Evolutionary conservation across 805 yeast species (phyloP), one percentile per base, ranked within the genome.

Genomic region (Saturnispora galanensis): DNA sequence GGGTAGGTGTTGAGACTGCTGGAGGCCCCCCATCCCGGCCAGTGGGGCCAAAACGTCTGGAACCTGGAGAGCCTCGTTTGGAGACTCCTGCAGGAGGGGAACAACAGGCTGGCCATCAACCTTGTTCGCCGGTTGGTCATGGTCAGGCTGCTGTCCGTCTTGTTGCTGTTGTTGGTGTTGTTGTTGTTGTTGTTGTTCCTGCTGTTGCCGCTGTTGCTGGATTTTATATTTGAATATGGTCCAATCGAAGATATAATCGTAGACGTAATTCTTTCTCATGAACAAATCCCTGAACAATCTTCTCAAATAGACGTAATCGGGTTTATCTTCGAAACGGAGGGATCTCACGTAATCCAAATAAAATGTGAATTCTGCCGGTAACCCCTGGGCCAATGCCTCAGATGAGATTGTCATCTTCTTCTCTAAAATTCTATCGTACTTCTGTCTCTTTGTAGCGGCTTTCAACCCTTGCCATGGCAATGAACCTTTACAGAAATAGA

Each of bases 401-500:
- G 89, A 77, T 21, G 95, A 82, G 8, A 95, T 86, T 41, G 94
- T 79, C 78, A 89, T 79, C 65, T 90, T 90, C 71, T 85, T 86
- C 63, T 90, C 97, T 80, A 90, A 81, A 56, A 90, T 93, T 50
- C 96, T 77, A 67, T 90, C 97, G 66, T 90, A 90, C 67, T 93
- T 90, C 65, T 90, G 97, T 68, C 95, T 85, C 69, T 90, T 90
- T 12, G 96, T 87, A 21, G 90, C 93, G 34, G 97, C 98, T 66
- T 88, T 88, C 58, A 90, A 75, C 4, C 98, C 98, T 67, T 90
- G 98, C 98, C 98, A 90, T 44, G 98, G 98, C 57, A 90, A 76
- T 13, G 95, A 84, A 37, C 98, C 97, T 47, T 95, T 79, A 65
- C 95, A 84, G 62, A 90, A 93, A 67, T 90, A 90, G 55, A 90